phyloP scores from a whole-genome alignment of 768 basidiomycete genomes.

The Favolaschia claudopus region DNA sequence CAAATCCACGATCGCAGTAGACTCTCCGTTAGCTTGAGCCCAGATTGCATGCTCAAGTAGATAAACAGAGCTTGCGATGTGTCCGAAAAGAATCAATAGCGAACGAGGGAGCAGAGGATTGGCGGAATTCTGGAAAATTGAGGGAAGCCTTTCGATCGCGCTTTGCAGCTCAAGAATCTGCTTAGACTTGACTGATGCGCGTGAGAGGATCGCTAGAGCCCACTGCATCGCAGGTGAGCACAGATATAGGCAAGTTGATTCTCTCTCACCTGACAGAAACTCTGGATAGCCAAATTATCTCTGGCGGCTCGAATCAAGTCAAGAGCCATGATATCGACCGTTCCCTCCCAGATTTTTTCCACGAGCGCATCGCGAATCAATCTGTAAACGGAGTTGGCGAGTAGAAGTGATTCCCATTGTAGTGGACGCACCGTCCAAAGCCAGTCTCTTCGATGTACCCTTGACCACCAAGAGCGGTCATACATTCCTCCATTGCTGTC shows the following conservation, averaged over 20 bases:
- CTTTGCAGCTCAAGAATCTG: conserved; percentile 43
- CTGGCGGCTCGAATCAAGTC: conserved; percentile 65
- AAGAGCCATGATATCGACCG: conserved; percentile 69
- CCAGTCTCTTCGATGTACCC: conserved; percentile 87
- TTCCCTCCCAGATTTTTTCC: conserved; percentile 87
- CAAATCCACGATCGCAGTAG: conserved; percentile 18
- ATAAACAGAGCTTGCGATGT: conserved; percentile 57
- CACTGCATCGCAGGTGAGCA: conserved; percentile 48
- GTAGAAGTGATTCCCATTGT: background rate
- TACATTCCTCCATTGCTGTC: conserved; percentile 72
- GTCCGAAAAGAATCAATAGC: conserved; percentile 63
- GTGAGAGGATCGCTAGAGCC: conserved; percentile 51
- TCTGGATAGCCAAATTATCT: conserved; percentile 55
- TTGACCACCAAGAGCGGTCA: conserved; percentile 75
- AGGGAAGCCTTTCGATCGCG: conserved; percentile 48
- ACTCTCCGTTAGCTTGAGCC: conserved; percentile 45
- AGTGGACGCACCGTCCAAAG: conserved; percentile 55
- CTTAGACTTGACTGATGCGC: conserved; percentile 37
- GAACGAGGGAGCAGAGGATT: conserved; percentile 61
- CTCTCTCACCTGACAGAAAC: conserved; percentile 46
- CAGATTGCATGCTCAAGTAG: conserved; percentile 76
- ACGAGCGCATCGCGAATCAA: conserved; percentile 72
- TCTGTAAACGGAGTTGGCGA: conserved; percentile 33
- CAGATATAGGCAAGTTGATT: conserved; percentile 6
- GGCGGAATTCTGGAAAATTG: conserved; percentile 47